Base-by-base conservation (phyloP, 306 rosid species). In the Boehmeria nivea region DNA sequence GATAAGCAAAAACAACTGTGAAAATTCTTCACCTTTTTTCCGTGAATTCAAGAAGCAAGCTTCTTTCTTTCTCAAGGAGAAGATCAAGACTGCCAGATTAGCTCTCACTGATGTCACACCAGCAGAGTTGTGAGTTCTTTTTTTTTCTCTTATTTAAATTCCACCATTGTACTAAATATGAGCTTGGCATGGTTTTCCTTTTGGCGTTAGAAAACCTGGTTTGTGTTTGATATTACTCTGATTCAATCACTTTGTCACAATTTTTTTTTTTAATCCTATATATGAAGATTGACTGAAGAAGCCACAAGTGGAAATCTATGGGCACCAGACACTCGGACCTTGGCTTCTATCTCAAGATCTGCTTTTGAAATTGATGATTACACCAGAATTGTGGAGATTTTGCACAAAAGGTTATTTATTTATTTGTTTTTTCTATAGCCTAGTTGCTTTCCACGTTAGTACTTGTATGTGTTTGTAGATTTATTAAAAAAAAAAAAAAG, bases 71-170 rank as follows among this genome's bases (percentile, higher is more conserved):
- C 59, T 91, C 65, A 91, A 83, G 78, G 95, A 84, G 78, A 91
- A 91, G 66, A 59, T 91, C 78, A 91, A 84, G 79, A 84, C 81
- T 57, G 96, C 96, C 21, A 82, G 99, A 78, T 69, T 91, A 56
- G 99, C 88, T 50, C 89, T 91, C 55, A 91, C 99, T 10, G 96
- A 91, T 82, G 96, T 87, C 59, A 91, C 99, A 38, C 83, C 95
- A 12, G 86, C 93, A 27, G 68, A 91, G 60, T 55, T 91, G 98
- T 87, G 68, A 76, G 82, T 13, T 55, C 36, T 11, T 6, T 15
- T 13, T 38, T 51, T n/a, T 25, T 46, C 12, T 18, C 0, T 46
- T 40, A 8, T 40, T 40, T 14, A 40, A 11, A 6, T 46, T 12
- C n/a, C n/a, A n/a, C n/a, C n/a, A n/a, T n/a, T n/a, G n/a, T n/a